Evolutionary conservation across 1,284 basidiomycete species (phyloP), one percentile per base, ranked within the genome.

Genomic region (Athelia sp.): DNA sequence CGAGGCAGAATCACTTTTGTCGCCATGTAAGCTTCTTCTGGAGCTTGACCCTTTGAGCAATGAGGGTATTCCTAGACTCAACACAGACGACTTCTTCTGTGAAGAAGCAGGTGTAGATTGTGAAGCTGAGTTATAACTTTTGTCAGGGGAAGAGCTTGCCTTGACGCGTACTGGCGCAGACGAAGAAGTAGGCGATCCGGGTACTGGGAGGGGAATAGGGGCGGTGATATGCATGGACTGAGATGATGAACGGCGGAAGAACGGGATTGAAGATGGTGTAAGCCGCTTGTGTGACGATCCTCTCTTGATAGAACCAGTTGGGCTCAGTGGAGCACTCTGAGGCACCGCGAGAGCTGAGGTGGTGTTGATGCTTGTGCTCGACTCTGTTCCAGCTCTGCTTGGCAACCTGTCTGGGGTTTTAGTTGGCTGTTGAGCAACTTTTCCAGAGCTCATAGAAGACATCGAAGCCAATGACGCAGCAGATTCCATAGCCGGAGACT

Each of bases 241-340:
- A 1, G 92, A 94, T 17, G 93, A 93, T 1, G 92, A 90, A 17
- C 94, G 87, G 36, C 93, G 81, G 75, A 97, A 97, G 71, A 98
- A 98, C 1, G 94, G 95, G 55, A 98, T 97, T 8, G 92, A 90
- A 14, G 92, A 95, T 0, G 94, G 94, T 0, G 94, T 96, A 45
- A 94, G 80, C 45, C 93, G 82, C 62, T 84, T 90, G 13, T 22
- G 24, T 9, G 82, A 84, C 46, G 81, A 79, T 38, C 79, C 77
- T 42, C 84, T 79, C 48, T 81, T 78, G 43, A 84, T 62, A 18
- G 84, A 87, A 13, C 81, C 75, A 17, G 80, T 72, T 23, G 87
- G 86, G 57, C 85, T 89, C 10, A 87, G 74, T 22, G 86, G 82
- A n/a, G 72, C 78, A 36, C 68, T 64, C 29, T 66, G 67, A 26